phyloP scores from a whole-genome alignment of 2,329 filamentous ascomycete species.

The Colletotrichum spaethianum region DNA sequence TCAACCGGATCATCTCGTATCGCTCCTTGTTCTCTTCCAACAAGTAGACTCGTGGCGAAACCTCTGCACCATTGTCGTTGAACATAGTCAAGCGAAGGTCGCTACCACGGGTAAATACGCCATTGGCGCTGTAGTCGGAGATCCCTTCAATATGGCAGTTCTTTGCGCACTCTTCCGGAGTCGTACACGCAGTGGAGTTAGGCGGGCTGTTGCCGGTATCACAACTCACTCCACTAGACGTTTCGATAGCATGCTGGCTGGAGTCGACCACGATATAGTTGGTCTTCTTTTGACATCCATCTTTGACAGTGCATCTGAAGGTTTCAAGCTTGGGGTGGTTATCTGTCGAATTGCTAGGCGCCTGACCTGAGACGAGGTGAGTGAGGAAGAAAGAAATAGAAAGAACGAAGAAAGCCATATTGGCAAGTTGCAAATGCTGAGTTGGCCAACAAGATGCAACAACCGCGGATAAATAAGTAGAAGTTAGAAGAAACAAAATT shows the following conservation, averaged over 20 bases:
- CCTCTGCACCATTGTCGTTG: conserved; percentile 44
- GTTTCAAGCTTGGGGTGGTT: conserved; percentile 65
- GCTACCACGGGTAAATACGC: conserved; percentile 46
- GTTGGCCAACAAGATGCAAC: conserved; percentile 29
- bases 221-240: conserved; percentile 43
- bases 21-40: conserved; percentile 64
- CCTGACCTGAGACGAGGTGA: conserved; percentile 31
- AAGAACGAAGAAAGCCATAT: conserved; percentile 32
- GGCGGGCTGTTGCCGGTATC: conserved; percentile 46
- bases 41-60: conserved; percentile 67
- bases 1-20: conserved; percentile 71
- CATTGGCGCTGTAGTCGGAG: conserved; percentile 57
- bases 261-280: conserved; percentile 68
- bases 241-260: conserved; percentile 56
- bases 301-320: conserved; percentile 63
- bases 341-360: conserved; percentile 49
- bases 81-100: conserved; percentile 47
- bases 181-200: conserved; percentile 59
- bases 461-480: conserved; percentile 10
- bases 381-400: conserved; percentile 31
- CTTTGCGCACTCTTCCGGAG: conserved; percentile 60
- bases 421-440: conserved; percentile 10
- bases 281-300: conserved; percentile 61
- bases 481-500: neutral
- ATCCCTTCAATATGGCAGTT: conserved; percentile 68